Evolutionary conservation across 352 stramenopile genomes (phyloP).

Genomic region (Pythium myriotylum): DNA sequence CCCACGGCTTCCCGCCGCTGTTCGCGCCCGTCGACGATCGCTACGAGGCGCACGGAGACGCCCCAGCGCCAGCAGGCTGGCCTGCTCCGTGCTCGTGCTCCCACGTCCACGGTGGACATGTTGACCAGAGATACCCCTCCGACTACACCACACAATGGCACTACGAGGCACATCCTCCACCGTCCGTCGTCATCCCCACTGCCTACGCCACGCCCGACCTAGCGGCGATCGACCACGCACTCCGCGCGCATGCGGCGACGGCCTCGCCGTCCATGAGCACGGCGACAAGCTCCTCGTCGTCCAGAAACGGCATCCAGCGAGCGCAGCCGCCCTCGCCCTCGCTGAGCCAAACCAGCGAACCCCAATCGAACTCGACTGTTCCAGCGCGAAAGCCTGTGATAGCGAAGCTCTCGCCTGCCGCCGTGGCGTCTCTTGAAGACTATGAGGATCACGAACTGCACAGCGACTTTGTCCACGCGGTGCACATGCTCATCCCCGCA

Average conservation of each 20-base stretch:
- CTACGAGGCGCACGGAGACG: neutral
- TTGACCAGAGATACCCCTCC: neutral
- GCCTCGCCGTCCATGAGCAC: constrained; percentile 24
- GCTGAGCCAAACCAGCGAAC: neutral
- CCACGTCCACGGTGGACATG: too few relatives aligned
- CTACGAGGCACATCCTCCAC: constrained; percentile 13
- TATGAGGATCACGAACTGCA: constrained; percentile 64
- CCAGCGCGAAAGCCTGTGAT: neutral
- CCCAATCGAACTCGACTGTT: too few relatives aligned
- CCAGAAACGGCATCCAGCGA: constrained; percentile 7
- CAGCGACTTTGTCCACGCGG: constrained; percentile 53
- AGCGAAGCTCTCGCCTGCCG: constrained; percentile 4
- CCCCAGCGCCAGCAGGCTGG: neutral
- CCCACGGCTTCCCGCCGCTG: neutral
- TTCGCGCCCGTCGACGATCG: neutral
- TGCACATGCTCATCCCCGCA: constrained; percentile 67
- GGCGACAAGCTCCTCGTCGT: constrained; percentile 18
- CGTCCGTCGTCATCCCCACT: constrained; percentile 9
- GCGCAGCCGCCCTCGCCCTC: neutral
- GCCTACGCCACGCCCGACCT: neutral
- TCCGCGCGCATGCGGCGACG: neutral
- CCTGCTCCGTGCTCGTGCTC: constrained; percentile 13
- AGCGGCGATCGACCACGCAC: neutral
- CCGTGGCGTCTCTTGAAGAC: constrained; percentile 39
- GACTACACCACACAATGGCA: neutral